A percentile compares a stretch with the other conserved stretches of the same genome.
Conservation (phyloP, 1,139 yeast species). For the Casaregolazyma suthepensis region DNA sequence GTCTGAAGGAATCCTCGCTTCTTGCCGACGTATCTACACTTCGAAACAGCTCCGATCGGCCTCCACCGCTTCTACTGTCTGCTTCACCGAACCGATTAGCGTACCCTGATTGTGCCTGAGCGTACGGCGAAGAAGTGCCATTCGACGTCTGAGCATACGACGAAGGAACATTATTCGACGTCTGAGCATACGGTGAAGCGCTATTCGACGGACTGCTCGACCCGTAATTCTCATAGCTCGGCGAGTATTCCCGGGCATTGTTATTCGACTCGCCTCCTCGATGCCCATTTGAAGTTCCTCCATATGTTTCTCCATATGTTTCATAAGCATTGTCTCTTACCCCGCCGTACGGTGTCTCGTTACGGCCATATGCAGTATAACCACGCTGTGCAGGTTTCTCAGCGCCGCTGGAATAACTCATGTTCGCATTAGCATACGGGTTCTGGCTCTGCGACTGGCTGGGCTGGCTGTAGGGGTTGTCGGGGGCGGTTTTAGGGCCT, state of each 20-base stretch:
- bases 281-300: not conserved
- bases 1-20: not conserved
- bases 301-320: not conserved
- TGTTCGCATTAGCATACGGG: constrained; percentile 16
- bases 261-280: not conserved
- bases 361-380: constrained; percentile 6
- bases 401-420: constrained; percentile 9
- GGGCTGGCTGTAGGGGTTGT: constrained; percentile 1
- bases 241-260: not conserved
- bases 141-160: no score
- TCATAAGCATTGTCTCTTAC: not conserved
- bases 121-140: constrained; percentile 22
- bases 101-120: constrained; percentile 24
- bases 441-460: constrained; percentile 3
- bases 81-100: constrained; percentile 8
- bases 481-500: constrained; percentile 10
- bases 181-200: no score
- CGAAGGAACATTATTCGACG: no score
- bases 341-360: not conserved
- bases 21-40: constrained; percentile 16
- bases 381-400: not conserved
- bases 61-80: constrained; percentile 17
- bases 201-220: no score
- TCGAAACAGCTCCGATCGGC: constrained; percentile 27
- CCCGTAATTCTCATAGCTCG: no score